phyloP scores from a whole-genome alignment of 306 rosid species.

The Abrus precatorius region DNA sequence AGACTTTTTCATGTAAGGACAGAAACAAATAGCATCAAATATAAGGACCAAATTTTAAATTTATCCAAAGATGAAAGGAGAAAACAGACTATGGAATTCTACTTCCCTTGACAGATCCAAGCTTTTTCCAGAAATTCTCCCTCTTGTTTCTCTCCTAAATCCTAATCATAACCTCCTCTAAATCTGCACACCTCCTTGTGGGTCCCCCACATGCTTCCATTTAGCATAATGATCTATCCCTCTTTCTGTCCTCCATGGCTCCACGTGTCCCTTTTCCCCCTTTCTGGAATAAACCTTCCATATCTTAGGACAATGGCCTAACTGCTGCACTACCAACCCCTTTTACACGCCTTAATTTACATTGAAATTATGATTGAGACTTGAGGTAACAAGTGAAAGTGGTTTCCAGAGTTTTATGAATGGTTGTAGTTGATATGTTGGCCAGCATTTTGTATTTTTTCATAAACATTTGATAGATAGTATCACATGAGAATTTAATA shows the following conservation, averaged over 20 bases:
- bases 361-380: slow-evolving; percentile 28
- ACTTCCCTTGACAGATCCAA: background rate
- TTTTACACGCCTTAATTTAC: slow-evolving; percentile 4
- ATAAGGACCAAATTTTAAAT: background rate
- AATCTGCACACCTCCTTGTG: background rate
- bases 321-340: background rate
- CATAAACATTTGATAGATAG: slow-evolving; percentile 38
- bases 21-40: too few species aligned
- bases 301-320: background rate
- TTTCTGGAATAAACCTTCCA: slow-evolving; percentile 10
- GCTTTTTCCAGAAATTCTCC: background rate
- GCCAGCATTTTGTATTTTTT: slow-evolving; percentile 9
- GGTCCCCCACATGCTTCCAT: background rate
- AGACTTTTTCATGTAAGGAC: background rate
- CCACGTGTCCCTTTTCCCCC: background rate
- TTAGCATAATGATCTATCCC: background rate
- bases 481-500: slow-evolving; percentile 20
- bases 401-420: slow-evolving; percentile 38
- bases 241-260: background rate
- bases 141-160: background rate
- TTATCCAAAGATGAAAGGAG: background rate
- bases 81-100: background rate
- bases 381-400: slow-evolving; percentile 30
- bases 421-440: slow-evolving; percentile 34
- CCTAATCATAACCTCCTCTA: background rate